Conservation (phyloP, 1,284 basidiomycete species). For the Lentinula novae-zelandiae region DNA sequence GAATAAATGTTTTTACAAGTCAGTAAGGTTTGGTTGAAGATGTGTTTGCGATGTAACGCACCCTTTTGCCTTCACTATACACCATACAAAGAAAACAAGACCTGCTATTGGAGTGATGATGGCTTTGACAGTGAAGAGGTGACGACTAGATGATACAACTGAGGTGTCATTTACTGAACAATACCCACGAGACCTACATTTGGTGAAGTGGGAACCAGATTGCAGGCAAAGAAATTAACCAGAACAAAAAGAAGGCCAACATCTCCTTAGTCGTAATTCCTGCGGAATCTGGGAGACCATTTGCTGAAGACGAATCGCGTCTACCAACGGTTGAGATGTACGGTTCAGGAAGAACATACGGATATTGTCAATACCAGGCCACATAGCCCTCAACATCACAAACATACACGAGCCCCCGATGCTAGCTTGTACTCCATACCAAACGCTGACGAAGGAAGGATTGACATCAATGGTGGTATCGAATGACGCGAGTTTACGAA, state of each 20-base stretch:
- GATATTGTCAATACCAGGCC: conserved; percentile 68
- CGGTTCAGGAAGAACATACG: conserved; percentile 36
- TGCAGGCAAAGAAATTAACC: conserved; percentile 74
- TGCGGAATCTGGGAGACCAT: conserved; percentile 65
- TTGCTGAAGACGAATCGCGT: conserved; percentile 34
- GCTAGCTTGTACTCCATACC: conserved; percentile 81
- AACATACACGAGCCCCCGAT: conserved; percentile 78
- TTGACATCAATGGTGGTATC: not conserved
- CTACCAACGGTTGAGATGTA: not conserved
- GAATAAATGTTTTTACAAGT: not conserved
- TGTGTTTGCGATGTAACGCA: not conserved
- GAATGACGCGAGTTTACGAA: not conserved
- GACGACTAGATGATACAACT: conserved; percentile 42
- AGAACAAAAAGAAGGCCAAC: conserved; percentile 85
- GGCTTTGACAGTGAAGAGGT: conserved; percentile 81
- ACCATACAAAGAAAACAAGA: conserved; percentile 80
- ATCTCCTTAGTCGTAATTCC: conserved; percentile 71
- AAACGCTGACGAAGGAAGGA: conserved; percentile 34
- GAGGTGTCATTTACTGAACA: not conserved
- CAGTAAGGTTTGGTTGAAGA: no score
- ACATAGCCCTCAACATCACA: conserved; percentile 70
- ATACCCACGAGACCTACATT: conserved; percentile 40
- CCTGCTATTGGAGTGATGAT: conserved; percentile 71
- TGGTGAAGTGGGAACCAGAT: conserved; percentile 83
- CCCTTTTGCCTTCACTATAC: conserved; percentile 70